Evolutionary conservation across 495 filamentous ascomycete species (phyloP), one percentile per base, ranked within the genome.

Genomic region (Penicillium daleae): DNA sequence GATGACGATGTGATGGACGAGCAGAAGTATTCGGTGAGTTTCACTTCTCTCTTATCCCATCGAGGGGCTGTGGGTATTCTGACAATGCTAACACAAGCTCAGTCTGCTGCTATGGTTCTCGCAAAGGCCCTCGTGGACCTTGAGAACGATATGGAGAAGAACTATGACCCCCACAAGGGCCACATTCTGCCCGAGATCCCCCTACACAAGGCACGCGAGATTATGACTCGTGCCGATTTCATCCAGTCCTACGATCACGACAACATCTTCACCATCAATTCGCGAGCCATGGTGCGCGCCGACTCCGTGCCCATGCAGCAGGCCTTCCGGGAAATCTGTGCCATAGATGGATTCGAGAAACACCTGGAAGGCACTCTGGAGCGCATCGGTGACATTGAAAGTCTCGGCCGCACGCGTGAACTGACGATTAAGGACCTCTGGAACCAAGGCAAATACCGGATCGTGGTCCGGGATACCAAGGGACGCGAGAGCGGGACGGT

Each of bases 1-100:
- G 95, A 99, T 66, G 95, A 99, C 78, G 95, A 99, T 76, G 95
- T 97, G 40, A 98, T 99, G 95, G 92, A 98, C 70, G 89, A 97
- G 76, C 95, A 98, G 66, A 99, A 99, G 72, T 95, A 90, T 77
- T 89, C 94, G 32, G 89, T 92, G 75, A 74, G 88, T 80, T 35
- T 13, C 37, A 39, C 9, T 21, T 35, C 13, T 15, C 32, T 8
- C 26, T 2, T 26, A 39, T 17, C 40, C 22, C 9, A 9, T 27
- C 12, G 40, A 46, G 6, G 19, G 35, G 33, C 33, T 17, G 35
- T 17, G 35, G 4, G 6, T 22, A 8, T 24, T 32, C 3, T 42
- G 13, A 15, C 22, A 27, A 26, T 40, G 60, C 62, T 63, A 61
- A 68, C 29, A 52, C 27, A 7, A 42, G 52, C 15, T 51, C 37